Evolutionary conservation across 1,284 basidiomycete species (phyloP), one percentile per base, ranked within the genome.

Genomic region (Apiotrichum porosum): DNA sequence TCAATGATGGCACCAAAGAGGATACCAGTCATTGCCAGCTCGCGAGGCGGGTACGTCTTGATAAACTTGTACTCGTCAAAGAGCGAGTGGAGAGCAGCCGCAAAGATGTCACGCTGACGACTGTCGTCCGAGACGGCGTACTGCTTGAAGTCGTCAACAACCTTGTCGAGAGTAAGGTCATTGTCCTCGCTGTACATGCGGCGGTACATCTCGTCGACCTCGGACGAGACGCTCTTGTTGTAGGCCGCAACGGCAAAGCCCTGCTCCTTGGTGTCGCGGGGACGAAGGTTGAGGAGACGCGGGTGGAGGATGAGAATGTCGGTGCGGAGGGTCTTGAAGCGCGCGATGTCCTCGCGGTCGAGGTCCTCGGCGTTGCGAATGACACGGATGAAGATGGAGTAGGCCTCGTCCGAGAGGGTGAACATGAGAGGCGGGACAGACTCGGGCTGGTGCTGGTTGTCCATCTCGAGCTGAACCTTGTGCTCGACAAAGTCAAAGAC

Each of bases 61-160:
- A 98, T 97, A 79, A 97, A 98, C 68, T 93, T 92, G 82, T 97
- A 97, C 77, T 99, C 95, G 81, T 98, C 95, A 74, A 99, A 98
- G 45, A 99, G 82, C 76, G 97, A 95, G 76, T 97, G 93, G 43
- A 98, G 83, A 82, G 97, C 94, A 80, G 93, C 97, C 13, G 93
- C 95, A 68, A 98, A 97, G 51, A 97, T 83, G 76, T 98, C 90
- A 68, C 93, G 90, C 62, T 97, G 92, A 55, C 85, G 84, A 33
- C 83, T 71, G 61, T 87, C 89, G 23, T 81, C 79, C 21, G 93
- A 95, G 46, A 81, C 81, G 66, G 93, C 89, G 76, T 84, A 83
- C 42, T 83, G 83, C 72, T 89, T 85, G 33, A 98, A 81, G 69
- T 94, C 83, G 18, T 80, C 75, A 54, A 97, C 86, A 56, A 98